phyloP scores from a whole-genome alignment of 2,329 filamentous ascomycete genomes.

The Paraphaeosphaeria minitans region DNA sequence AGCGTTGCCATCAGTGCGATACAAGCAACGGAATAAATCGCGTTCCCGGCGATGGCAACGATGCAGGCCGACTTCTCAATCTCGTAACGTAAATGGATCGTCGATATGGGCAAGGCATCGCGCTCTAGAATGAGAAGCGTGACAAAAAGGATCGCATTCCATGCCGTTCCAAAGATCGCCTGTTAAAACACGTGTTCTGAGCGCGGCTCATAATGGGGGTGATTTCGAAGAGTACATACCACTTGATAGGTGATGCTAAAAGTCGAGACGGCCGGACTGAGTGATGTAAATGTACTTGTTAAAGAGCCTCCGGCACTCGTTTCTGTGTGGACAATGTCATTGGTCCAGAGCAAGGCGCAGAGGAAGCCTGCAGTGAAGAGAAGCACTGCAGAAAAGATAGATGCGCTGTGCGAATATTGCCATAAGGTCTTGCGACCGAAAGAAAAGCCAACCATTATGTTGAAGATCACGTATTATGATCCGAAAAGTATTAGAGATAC shows the following conservation, averaged over 20 bases:
- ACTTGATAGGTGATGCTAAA: slow-evolving; percentile 16
- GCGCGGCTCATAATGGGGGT: neutral
- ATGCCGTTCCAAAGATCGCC: slow-evolving; percentile 16
- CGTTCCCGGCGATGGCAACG: slow-evolving; percentile 13
- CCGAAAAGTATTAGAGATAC: too few species aligned
- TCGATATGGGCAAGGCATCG: slow-evolving; percentile 12
- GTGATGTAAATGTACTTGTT: slow-evolving; percentile 11
- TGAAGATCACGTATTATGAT: neutral
- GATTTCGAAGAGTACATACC: neutral
- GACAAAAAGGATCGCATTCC: slow-evolving; percentile 14
- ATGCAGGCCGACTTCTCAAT: slow-evolving; percentile 15
- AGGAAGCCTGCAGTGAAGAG: slow-evolving; percentile 16
- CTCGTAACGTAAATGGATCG: slow-evolving; percentile 13
- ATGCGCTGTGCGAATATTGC: slow-evolving; percentile 13
- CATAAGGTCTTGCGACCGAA: slow-evolving; percentile 8
- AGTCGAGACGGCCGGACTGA: slow-evolving; percentile 14
- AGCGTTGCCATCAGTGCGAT: slow-evolving; percentile 15
- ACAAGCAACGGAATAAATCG: slow-evolving; percentile 15
- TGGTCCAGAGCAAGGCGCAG: slow-evolving; percentile 13
- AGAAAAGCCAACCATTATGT: slow-evolving; percentile 10
- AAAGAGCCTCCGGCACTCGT: slow-evolving; percentile 6
- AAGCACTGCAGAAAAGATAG: slow-evolving; percentile 11
- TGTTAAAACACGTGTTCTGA: neutral
- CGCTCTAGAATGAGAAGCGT: slow-evolving; percentile 13
- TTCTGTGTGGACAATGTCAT: slow-evolving; percentile 12